A percentile compares a stretch with the other conserved stretches of the same genome.
These are phyloP conservation scores for Capronia epimyces DNA, from an alignment of 2,329 filamentous ascomycete species.

Conservation along the genomic window DNA sequence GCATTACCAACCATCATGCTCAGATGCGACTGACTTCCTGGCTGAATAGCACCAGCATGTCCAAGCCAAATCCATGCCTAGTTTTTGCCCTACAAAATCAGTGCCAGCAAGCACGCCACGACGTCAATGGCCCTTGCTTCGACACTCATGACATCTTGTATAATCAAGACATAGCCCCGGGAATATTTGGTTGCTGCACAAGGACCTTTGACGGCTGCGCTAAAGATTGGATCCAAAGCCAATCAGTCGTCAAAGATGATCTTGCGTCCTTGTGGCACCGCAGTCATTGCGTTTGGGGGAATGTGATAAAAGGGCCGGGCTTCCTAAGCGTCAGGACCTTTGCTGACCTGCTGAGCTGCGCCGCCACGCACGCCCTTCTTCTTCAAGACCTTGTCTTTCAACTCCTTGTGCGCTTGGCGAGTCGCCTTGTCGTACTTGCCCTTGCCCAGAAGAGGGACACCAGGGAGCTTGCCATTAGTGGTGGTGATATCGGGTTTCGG, in stretches of 20 bases:
- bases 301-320: not conserved
- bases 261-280: not conserved
- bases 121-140: not conserved
- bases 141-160: not conserved
- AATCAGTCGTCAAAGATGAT: not conserved
- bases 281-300: not conserved
- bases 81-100: not conserved
- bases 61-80: not conserved
- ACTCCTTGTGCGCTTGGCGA: constrained; percentile 16
- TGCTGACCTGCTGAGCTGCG: not conserved
- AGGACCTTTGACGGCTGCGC: too few species aligned
- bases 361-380: constrained; percentile 1
- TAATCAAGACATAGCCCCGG: not conserved
- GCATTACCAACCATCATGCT: not conserved
- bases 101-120: not conserved
- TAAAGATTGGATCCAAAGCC: not conserved
- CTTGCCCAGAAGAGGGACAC: constrained; percentile 18
- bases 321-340: not conserved
- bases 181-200: too few species aligned
- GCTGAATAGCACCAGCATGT: not conserved
- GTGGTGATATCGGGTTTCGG: constrained; percentile 12
- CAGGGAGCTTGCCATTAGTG: constrained; percentile 12
- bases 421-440: constrained; percentile 20
- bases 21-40: not conserved
- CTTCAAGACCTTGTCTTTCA: constrained; percentile 11